A percentile compares a stretch with the other conserved stretches of the same genome.
These are phyloP conservation scores for Fusarium sp. DNA, from an alignment of 2,329 filamentous ascomycete species.

Conservation along the genomic window DNA sequence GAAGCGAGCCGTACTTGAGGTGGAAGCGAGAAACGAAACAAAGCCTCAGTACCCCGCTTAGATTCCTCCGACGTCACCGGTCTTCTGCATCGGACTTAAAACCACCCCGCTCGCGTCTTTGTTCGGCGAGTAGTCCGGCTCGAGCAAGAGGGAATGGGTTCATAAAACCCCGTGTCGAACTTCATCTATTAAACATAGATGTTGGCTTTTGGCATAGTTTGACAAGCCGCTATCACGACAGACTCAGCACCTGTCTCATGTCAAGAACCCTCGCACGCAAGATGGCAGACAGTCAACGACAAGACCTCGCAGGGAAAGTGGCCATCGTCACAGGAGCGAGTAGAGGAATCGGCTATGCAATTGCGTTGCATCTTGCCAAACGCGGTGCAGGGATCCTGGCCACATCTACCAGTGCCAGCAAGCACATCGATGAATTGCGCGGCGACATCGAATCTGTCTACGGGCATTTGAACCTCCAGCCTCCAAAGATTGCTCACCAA, in stretches of 20 bases:
- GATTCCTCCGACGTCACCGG: not conserved
- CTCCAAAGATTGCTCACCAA: not conserved
- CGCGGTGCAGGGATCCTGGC: not conserved
- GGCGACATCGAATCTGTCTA: not conserved
- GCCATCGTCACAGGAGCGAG: slow-evolving; percentile 2
- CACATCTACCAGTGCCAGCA: not conserved
- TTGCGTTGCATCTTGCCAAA: slow-evolving; percentile 1
- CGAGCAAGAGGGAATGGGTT: not conserved
- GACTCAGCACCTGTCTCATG: not conserved
- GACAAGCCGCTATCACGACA: not conserved
- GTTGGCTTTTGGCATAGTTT: not conserved
- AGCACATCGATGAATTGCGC: not conserved
- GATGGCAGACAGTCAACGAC: not conserved
- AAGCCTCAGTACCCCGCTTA: not conserved
- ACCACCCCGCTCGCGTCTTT: not conserved
- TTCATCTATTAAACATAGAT: not conserved
- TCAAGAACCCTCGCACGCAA: not conserved
- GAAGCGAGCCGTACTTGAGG: too few relatives aligned
- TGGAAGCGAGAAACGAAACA: too few relatives aligned
- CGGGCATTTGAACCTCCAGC: not conserved
- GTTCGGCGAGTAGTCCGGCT: not conserved
- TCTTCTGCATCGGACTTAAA: not conserved
- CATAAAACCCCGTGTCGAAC: not conserved
- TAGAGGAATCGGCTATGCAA: slow-evolving; percentile 1
- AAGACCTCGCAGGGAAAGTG: not conserved